Base-by-base conservation (phyloP, 352 stramenopile species). In the Albugo laibachii region DNA sequence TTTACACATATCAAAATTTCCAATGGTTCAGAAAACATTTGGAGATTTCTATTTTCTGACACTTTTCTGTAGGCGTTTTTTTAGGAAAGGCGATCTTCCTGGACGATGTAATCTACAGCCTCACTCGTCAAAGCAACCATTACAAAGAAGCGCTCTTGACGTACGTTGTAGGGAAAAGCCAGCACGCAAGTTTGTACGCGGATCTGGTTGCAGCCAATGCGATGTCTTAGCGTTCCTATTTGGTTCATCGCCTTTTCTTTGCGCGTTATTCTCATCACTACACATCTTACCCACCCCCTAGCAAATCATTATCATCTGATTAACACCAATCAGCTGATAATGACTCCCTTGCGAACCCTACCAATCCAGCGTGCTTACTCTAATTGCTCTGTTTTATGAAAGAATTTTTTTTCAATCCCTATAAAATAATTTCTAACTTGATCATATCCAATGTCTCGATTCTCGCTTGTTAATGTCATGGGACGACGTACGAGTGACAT, bases 1-100 rank as follows among this genome's bases (percentile, higher is more conserved):
- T 89, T 92, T 42, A 80, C 69, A 20, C 79, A 92, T 52, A 62
- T 91, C 37, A 86, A 86, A 53, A 76, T 91, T 58, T 69, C 61
- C 11, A 61, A 80, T 47, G 78, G 78, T 82, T 41, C 27, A 48
- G 51, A 16, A 8, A 31, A 14, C 13, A 44, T 37, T 20, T 45
- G 19, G 27, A 43, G 16, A 24, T 10, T 43, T 43, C 16, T 24
- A 3, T 19, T 43, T 19, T 43, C 8, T 8, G 8, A 3, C 16
- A 43, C 8, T 43, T 11, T 31, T 40, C 5, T 11, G 27, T 44
- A 84, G 72, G 72, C 45, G 82, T 72, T 16, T 71, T 66, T 38
- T 78, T 66, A 12, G 78, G 76, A 48, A 92, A 88, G 55, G 79
- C 79, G 1, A 68, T 89, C 51, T 54, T 92, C 36, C 65, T 92